Evolutionary conservation across 495 filamentous ascomycete species (phyloP), one percentile per base, ranked within the genome.

Genomic region (Penicillium flavigenum): DNA sequence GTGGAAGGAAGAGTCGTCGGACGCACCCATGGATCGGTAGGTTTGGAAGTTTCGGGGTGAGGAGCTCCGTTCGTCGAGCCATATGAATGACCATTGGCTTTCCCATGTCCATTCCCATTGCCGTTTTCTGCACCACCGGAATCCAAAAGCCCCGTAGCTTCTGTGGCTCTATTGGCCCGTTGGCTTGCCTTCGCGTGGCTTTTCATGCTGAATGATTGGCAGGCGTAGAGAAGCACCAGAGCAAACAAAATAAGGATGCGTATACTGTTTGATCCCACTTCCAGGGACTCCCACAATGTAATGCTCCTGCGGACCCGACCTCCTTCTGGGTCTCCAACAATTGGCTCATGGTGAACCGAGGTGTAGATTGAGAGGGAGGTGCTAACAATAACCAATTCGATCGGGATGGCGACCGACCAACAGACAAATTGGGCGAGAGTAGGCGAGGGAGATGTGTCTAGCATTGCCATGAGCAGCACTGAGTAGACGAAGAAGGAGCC

Each of bases 361-460:
- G 82, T 83, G 60, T 91, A 84, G 41, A 88, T 68, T 12, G 83
- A 73, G 29, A 88, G 63, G 8, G 86, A 87, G 34, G 81, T 78
- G 52, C 81, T 80, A 54, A 92, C 72, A 44, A 95, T 84, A 45
- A 86, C 71, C 22, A 86, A 55, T 70, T 96, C 92, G 53, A 88
- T 75, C 19, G 85, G 70, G 27, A 86, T 63, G 22, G 84, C 86
- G 42, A 91, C 66, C 32, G 77, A 66, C 92, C 92, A 96, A 51
- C 87, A 85, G 17, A 86, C 72, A 43, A 90, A 80, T 67, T 95
- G 90, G 26, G 86, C 83, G 19, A 81, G 68, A 29, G 81, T 89
- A 4, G 92, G 92, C 22, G 88, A 86, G 6, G 87, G 84, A 54
- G 81, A 81, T 49, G 87, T 87, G 68, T 96, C 92, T 61, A 96